Evolutionary conservation across 225 moss, liverwort and hornwort genomes (phyloP).

Genomic region (Lunularia cruciata): DNA sequence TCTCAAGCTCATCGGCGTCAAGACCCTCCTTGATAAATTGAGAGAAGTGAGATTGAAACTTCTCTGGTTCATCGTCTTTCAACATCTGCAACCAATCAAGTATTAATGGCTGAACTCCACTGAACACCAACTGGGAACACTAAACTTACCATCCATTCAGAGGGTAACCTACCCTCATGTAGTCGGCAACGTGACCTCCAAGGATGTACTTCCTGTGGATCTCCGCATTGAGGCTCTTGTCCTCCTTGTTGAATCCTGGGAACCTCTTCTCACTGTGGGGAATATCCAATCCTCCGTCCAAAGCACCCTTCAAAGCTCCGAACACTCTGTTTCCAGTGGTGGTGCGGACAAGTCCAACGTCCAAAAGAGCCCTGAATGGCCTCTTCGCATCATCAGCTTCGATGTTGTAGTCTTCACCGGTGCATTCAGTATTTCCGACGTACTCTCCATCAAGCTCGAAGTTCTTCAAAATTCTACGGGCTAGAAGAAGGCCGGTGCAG

Average conservation of each 20-base stretch:
- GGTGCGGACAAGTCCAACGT: conserved; percentile 47
- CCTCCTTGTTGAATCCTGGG: conserved; percentile 79
- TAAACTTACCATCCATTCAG: too few species aligned
- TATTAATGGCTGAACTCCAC: not conserved
- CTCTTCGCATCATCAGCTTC: conserved; percentile 41
- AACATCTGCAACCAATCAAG: conserved; percentile 50
- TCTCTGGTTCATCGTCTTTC: conserved; percentile 70
- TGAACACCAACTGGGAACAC: too few species aligned
- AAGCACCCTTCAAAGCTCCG: conserved; percentile 62
- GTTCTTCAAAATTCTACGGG: conserved; percentile 70
- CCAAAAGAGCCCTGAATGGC: conserved; percentile 51
- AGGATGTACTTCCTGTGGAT: conserved; percentile 62
- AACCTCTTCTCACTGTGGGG: conserved; percentile 95
- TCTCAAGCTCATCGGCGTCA: conserved; percentile 55
- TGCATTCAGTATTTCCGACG: conserved; percentile 61
- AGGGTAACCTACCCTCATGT: conserved; percentile 58
- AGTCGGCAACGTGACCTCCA: conserved; percentile 84
- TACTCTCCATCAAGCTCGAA: conserved; percentile 76
- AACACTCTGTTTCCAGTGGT: conserved; percentile 55
- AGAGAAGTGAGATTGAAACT: conserved; percentile 64
- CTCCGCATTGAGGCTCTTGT: conserved; percentile 75
- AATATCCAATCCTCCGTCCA: conserved; percentile 88
- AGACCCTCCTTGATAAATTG: conserved; percentile 51
- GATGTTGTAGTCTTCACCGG: conserved; percentile 45
- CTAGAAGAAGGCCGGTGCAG: conserved; percentile 76